Percentiles rank a stretch among this genome's conserved stretches.
These are phyloP conservation scores for Pterulicium gracile DNA, from an alignment of 1,284 basidiomycete genomes.

Conservation along the genomic window DNA sequence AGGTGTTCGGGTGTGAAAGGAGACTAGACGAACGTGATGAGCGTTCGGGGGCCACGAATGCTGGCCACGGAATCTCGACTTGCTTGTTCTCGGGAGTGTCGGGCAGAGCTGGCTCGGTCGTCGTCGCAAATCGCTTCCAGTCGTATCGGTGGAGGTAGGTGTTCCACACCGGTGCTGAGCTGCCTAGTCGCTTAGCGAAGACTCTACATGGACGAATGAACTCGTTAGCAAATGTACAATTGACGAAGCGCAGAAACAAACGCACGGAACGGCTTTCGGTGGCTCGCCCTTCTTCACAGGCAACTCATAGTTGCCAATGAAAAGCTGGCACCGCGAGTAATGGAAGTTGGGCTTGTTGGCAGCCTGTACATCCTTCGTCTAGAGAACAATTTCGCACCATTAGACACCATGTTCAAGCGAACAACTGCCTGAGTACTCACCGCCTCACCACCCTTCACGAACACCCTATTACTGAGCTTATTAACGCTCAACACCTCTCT, in stretches of 20 bases:
- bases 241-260: constrained; percentile 10
- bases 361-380: constrained; percentile 1
- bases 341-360: constrained; percentile 40
- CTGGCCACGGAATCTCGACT: constrained; percentile 61
- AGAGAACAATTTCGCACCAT: constrained; percentile 7
- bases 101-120: constrained; percentile 49
- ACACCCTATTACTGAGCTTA: constrained; percentile 60
- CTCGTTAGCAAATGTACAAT: constrained; percentile 4
- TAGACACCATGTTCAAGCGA: constrained; percentile 5
- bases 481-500: constrained; percentile 66
- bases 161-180: constrained; percentile 47
- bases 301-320: constrained; percentile 54
- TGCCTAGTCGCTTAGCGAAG: constrained; percentile 61
- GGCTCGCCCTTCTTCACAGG: constrained; percentile 33
- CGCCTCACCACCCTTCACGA: constrained; percentile 42
- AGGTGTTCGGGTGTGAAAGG: constrained; percentile 2
- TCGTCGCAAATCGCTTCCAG: constrained; percentile 58
- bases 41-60: constrained; percentile 27
- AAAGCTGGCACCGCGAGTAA: constrained; percentile 70
- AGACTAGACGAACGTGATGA: constrained; percentile 33
- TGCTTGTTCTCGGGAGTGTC: constrained; percentile 26
- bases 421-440: constrained; percentile 22
- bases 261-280: constrained; percentile 33
- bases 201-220: constrained; percentile 38
- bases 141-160: constrained; percentile 36